Percentiles rank a stretch among this genome's conserved stretches.
Conservation (phyloP, 768 basidiomycete genomes). For the Tulasnella sp. region DNA sequence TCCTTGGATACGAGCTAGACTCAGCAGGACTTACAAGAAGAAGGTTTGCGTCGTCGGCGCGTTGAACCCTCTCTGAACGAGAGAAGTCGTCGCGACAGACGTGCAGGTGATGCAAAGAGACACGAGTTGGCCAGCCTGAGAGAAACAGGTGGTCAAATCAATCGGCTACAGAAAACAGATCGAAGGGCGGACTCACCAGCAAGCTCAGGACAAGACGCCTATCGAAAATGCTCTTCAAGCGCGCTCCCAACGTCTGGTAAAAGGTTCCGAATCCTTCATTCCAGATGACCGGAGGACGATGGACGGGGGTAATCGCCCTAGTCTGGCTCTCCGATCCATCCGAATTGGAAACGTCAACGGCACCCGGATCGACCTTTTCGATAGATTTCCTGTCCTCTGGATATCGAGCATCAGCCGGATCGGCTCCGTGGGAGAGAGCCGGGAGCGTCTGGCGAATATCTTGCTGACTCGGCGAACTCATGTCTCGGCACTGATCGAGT, state of each 20-base stretch:
- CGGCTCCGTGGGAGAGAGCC: neutral
- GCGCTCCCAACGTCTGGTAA: slow-evolving; percentile 36
- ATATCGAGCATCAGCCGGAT: neutral
- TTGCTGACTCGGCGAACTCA: neutral
- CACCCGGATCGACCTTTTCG: neutral
- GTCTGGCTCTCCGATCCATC: neutral
- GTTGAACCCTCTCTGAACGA: slow-evolving; percentile 55
- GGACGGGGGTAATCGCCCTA: neutral
- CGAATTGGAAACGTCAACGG: neutral
- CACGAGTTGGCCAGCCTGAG: slow-evolving; percentile 59
- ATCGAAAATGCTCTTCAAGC: slow-evolving; percentile 73
- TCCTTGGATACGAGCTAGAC: neutral
- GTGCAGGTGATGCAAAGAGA: slow-evolving; percentile 85
- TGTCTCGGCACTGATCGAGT: neutral
- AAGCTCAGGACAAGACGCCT: slow-evolving; percentile 56
- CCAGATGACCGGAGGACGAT: slow-evolving; percentile 6
- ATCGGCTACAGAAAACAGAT: neutral
- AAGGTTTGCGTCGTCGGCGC: slow-evolving; percentile 73
- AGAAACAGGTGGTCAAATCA: neutral
- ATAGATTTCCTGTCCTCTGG: neutral
- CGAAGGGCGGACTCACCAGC: slow-evolving; percentile 23
- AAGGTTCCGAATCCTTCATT: slow-evolving; percentile 32
- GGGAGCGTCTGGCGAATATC: neutral
- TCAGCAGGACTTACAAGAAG: slow-evolving; percentile 52
- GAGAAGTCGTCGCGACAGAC: slow-evolving; percentile 74